Percentiles rank a stretch among this genome's conserved stretches.
These are phyloP conservation scores for Salix brachista DNA, from an alignment of 345 rosid genomes.

Conservation along the genomic window DNA sequence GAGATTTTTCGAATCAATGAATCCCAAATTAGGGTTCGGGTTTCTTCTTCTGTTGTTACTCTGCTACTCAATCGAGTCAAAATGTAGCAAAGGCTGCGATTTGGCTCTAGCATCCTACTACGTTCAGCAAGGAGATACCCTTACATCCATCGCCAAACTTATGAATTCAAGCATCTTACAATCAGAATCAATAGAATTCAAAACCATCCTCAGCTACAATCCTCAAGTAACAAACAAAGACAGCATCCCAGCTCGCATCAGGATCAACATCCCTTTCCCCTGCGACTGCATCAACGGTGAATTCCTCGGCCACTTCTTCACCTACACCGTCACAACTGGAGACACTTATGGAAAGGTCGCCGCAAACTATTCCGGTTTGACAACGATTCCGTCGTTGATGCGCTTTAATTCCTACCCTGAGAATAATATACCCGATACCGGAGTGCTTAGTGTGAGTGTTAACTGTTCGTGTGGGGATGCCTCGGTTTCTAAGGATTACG, in stretches of 20 bases:
- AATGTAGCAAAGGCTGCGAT: conserved; percentile 29
- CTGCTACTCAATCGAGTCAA: conserved; percentile 7
- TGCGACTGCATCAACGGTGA: conserved; percentile 55
- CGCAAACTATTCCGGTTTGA: conserved; percentile 38
- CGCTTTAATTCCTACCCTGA: conserved; percentile 28
- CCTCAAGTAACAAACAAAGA: conserved; percentile 34
- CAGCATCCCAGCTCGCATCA: conserved; percentile 14
- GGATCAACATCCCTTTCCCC: conserved; percentile 61
- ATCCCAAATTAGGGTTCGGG: neutral
- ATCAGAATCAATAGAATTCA: conserved; percentile 4
- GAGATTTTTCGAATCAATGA: conserved; percentile 1
- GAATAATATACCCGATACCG: conserved; percentile 34
- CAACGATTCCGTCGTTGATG: conserved; percentile 35
- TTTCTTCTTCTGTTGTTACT: neutral
- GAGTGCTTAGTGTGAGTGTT: conserved; percentile 49
- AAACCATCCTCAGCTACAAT: conserved; percentile 36
- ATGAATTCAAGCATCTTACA: conserved; percentile 20
- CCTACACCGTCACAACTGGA: conserved; percentile 3
- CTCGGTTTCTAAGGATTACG: conserved; percentile 43
- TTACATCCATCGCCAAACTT: conserved; percentile 40
- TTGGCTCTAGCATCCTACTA: conserved; percentile 64
- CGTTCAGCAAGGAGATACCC: conserved; percentile 30
- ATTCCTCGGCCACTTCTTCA: conserved; percentile 51
- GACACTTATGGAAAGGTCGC: conserved; percentile 43
- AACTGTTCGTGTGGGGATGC: conserved; percentile 71